Base-by-base conservation (phyloP, 129 eudicot species). In the Flaveria trinervia region DNA sequence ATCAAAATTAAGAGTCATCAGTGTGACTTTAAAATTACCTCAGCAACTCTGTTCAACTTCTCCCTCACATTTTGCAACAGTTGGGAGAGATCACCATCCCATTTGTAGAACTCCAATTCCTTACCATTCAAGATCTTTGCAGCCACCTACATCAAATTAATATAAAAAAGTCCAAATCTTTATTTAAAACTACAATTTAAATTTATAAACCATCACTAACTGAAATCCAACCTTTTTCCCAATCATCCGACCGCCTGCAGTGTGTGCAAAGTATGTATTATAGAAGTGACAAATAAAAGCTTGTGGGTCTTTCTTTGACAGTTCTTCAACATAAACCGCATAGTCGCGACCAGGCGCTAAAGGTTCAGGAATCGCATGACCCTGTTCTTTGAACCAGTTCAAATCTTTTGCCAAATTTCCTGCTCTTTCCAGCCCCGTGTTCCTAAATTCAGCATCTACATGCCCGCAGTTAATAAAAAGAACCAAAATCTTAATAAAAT, bases 181-280 rank as follows among this genome's bases (percentile, higher is more conserved):
- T 25, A 26, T 20, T 44, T 22, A 57, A 57, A 39, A 23, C n/a
- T 28, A 4, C 12, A 55, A 46, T 39, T 61, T 41, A 61, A 49
- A 69, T 7, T 49, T 65, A 30, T 7, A 22, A 57, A 57, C 28
- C 65, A 57, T 57, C 6, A 9, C 10, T 22, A 57, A 57, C 30
- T 22, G 65, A 22, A 15, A 44, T 15, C 76, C 70, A 44, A 94
- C 98, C 98, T 94, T 94, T 79, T 72, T 91, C 43, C 98, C 97
- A 5, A 94, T 91, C 98, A 94, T 94, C 62, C 92, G 87, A 71
- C 98, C 98, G 50, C 98, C 98, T 36, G 98, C 98, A 16, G 92
- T 65, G 81, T 94, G 98, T 1, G 97, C 98, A 80, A 94, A 94
- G 80, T 94, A 91, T 2, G 79, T 88, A 78, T 94, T 94, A 84